phyloP scores from a whole-genome alignment of 495 filamentous ascomycete species.

The Neurospora africana region DNA sequence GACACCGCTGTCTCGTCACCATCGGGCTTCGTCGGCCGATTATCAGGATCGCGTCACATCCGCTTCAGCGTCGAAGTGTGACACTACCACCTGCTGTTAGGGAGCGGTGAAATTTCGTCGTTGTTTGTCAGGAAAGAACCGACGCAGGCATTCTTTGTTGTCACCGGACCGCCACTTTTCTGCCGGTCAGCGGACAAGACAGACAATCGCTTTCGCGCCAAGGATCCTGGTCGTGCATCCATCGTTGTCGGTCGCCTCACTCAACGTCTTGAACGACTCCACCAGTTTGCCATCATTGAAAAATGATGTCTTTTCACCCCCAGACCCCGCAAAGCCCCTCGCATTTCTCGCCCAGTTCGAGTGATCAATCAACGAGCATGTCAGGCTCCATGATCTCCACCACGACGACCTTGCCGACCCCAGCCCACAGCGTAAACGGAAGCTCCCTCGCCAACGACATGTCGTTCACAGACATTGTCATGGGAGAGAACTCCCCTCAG shows the following conservation, averaged over 20 bases:
- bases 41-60: background rate
- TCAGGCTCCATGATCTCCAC: constrained; percentile 34
- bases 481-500: constrained; percentile 33
- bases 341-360: constrained; percentile 37
- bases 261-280: constrained; percentile 7
- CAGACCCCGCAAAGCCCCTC: constrained; percentile 52
- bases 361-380: constrained; percentile 34
- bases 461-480: constrained; percentile 25
- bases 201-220: constrained; percentile 2
- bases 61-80: background rate
- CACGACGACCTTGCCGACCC: constrained; percentile 36
- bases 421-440: constrained; percentile 49
- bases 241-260: constrained; percentile 9
- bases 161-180: constrained; percentile 3
- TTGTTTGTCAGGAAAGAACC: background rate
- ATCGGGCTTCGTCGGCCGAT: background rate
- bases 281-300: constrained; percentile 11
- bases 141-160: background rate
- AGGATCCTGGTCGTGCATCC: constrained; percentile 3
- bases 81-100: background rate
- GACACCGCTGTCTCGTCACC: background rate
- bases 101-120: background rate
- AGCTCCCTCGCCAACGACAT: constrained; percentile 33
- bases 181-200: background rate
- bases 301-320: constrained; percentile 46